phyloP scores from a whole-genome alignment of 257 asterid species.

The Knoxia roxburghii region DNA sequence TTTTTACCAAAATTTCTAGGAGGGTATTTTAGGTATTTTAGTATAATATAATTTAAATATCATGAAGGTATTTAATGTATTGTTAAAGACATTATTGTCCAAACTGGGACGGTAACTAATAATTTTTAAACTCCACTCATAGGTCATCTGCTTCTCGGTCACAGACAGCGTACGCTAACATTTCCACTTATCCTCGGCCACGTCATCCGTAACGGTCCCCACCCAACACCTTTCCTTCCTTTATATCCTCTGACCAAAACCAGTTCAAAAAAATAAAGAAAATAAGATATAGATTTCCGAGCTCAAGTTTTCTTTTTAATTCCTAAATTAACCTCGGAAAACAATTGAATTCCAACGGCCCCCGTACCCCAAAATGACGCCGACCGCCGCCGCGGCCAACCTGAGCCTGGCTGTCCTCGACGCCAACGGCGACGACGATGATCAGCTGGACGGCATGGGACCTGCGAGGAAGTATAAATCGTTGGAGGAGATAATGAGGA shows the following conservation, averaged over 20 bases:
- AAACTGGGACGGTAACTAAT: too few species aligned
- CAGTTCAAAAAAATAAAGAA: background rate
- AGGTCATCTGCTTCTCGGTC: too few species aligned
- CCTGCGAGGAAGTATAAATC: slow-evolving; percentile 17
- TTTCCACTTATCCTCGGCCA: slow-evolving; percentile 5
- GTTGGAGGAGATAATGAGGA: slow-evolving; percentile 51
- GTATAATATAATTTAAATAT: too few species aligned
- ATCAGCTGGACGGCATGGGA: slow-evolving; percentile 15
- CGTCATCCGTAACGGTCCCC: slow-evolving; percentile 20
- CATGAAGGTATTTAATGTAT: too few species aligned
- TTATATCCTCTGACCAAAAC: background rate
- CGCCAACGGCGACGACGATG: slow-evolving; percentile 23
- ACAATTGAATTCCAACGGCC: slow-evolving; percentile 20
- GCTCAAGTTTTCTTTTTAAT: slow-evolving; percentile 3
- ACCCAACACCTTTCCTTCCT: background rate
- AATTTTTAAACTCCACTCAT: too few species aligned
- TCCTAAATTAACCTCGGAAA: slow-evolving; percentile 30
- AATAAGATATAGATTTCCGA: background rate
- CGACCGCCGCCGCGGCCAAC: background rate
- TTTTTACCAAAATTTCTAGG: too few species aligned
- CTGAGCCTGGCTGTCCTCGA: background rate
- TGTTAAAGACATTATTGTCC: too few species aligned
- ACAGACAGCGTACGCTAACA: background rate
- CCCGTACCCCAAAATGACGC: slow-evolving; percentile 14
- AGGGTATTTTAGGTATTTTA: too few species aligned